phyloP scores from a whole-genome alignment of 495 filamentous ascomycete species.

The Neurospora sp. region DNA sequence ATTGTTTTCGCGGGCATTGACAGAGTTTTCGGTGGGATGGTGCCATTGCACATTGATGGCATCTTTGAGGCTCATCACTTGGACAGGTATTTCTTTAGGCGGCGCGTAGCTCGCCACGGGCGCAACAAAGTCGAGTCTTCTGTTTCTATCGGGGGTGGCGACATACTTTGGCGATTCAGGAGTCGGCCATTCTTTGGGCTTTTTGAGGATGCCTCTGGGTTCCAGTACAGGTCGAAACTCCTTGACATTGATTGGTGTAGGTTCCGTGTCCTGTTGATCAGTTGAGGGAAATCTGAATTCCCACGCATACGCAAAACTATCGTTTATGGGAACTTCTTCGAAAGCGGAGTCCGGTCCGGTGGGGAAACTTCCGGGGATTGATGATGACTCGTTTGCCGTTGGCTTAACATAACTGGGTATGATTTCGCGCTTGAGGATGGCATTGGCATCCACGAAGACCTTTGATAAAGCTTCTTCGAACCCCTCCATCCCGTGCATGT shows the following conservation, averaged over 20 bases:
- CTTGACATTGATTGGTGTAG: background rate
- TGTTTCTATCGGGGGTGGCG: constrained; percentile 14
- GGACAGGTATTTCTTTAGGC: constrained; percentile 10
- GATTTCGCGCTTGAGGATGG: constrained; percentile 28
- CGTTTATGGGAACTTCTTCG: constrained; percentile 14
- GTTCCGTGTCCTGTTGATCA: constrained; percentile 1
- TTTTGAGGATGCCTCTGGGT: constrained; percentile 20
- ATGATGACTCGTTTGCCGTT: background rate
- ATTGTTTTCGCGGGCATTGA: background rate
- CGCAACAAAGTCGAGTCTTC: constrained; percentile 16
- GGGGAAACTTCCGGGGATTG: constrained; percentile 12
- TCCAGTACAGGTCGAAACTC: constrained; percentile 8
- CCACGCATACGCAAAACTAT: constrained; percentile 9
- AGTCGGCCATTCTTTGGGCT: constrained; percentile 5
- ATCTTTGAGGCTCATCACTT: constrained; percentile 7
- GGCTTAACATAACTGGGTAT: constrained; percentile 15
- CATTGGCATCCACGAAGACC: constrained; percentile 28
- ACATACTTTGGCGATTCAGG: constrained; percentile 13
- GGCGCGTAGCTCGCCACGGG: constrained; percentile 14
- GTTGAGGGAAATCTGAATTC: constrained; percentile 10
- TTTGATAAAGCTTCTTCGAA: constrained; percentile 10
- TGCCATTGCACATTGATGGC: constrained; percentile 1
- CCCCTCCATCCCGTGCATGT: background rate
- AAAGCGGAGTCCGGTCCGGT: constrained; percentile 5
- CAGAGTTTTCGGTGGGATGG: background rate